phyloP scores from a whole-genome alignment of 805 yeast genomes.

The Candida corydali region DNA sequence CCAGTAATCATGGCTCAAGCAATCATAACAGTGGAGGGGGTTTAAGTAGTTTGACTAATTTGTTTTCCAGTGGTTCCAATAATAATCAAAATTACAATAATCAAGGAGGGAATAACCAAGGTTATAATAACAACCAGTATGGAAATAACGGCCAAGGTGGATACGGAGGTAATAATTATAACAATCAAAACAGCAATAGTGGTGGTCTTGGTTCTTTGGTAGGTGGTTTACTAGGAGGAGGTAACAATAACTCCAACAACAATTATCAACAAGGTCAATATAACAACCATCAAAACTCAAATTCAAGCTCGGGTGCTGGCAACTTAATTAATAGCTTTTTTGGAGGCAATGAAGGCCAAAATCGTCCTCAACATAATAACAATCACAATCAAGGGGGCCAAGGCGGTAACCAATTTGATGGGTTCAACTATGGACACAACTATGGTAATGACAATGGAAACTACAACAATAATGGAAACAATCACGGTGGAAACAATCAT shows the following conservation, averaged over 20 bases:
- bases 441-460: conserved; percentile 2
- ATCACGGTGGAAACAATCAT: conserved; percentile 5
- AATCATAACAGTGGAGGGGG: conserved; percentile 3
- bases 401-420: conserved; percentile 1
- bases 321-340: not conserved
- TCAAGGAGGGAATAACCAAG: conserved; percentile 6
- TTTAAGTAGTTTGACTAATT: conserved; percentile 6
- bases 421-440: conserved; percentile 1
- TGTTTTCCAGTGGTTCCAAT: conserved; percentile 8
- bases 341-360: not conserved
- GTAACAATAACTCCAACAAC: conserved; percentile 3
- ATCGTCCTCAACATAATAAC: not conserved
- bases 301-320: not conserved
- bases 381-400: not conserved
- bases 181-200: conserved; percentile 1
- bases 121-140: conserved; percentile 4
- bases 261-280: not conserved
- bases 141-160: conserved; percentile 1
- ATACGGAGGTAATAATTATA: conserved; percentile 1
- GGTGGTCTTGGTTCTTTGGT: conserved; percentile 8
- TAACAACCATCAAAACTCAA: not conserved
- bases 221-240: conserved; percentile 9
- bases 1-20: not conserved
- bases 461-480: conserved; percentile 6
- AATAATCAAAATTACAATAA: conserved; percentile 4